phyloP scores from a whole-genome alignment of 2,329 filamentous ascomycete genomes.

The Mycosphaerella sp. region DNA sequence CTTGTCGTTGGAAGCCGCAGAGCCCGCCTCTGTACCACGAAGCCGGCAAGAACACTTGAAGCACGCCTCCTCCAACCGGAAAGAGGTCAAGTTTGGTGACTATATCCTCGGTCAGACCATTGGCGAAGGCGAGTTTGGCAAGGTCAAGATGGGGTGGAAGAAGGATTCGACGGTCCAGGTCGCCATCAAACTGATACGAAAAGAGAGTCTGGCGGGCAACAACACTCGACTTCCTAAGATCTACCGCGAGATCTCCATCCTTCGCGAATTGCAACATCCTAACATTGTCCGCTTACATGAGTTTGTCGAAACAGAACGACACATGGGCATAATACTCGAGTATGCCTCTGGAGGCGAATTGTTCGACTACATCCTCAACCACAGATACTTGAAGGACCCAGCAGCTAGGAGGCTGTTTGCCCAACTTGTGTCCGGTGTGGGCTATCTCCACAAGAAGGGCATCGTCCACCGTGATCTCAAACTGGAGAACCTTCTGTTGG shows the following conservation, averaged over 20 bases:
- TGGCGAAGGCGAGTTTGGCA: conserved; percentile 96
- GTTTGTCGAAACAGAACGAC: conserved; percentile 95
- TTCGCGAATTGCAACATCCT: conserved; percentile 80
- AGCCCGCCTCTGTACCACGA: conserved; percentile 30
- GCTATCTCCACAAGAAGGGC: conserved; percentile 96
- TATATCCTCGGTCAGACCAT: conserved; percentile 95
- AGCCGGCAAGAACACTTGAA: conserved; percentile 55
- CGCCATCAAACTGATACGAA: conserved; percentile 94
- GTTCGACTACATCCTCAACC: conserved; percentile 96
- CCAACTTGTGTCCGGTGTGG: conserved; percentile 91
- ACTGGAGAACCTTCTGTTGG: conserved; percentile 87
- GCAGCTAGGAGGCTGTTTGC: conserved; percentile 87
- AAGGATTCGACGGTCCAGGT: conserved; percentile 87
- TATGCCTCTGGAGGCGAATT: conserved; percentile 96
- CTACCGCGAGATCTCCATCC: conserved; percentile 90
- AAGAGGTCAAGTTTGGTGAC: conserved; percentile 85
- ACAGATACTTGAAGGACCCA: conserved; percentile 91
- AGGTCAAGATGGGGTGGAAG: conserved; percentile 98
- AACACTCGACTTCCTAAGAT: conserved; percentile 90
- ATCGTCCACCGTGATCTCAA: conserved; percentile 98
- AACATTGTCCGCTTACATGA: conserved; percentile 97
- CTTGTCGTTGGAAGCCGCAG: conserved; percentile 38
- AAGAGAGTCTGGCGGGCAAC: conserved; percentile 82
- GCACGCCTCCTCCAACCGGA: conserved; percentile 45
- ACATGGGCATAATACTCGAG: conserved; percentile 97